phyloP scores from a whole-genome alignment of 352 stramenopile genomes.

The Pythium apleroticum region DNA sequence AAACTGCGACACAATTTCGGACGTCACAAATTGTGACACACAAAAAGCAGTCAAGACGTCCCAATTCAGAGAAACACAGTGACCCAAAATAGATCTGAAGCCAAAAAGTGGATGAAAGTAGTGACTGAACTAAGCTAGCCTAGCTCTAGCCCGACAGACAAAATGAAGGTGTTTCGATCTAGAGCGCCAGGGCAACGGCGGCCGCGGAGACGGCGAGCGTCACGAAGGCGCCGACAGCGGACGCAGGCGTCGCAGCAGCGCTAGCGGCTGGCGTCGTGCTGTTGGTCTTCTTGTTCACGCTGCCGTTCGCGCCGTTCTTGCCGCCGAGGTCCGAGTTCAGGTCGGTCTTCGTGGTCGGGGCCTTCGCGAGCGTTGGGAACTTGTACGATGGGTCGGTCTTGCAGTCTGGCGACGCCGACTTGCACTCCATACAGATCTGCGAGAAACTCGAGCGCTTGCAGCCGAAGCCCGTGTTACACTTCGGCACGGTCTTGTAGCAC shows the following conservation, averaged over 20 bases:
- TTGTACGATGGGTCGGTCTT: constrained; percentile 29
- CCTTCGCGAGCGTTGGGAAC: constrained; percentile 54
- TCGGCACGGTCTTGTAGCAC: constrained; percentile 31
- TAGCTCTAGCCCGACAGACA: not conserved
- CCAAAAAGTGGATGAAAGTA: not conserved
- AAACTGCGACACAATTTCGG: not conserved
- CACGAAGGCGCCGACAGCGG: not conserved
- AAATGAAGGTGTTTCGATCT: not conserved
- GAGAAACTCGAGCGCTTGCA: constrained; percentile 28
- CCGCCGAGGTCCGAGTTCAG: constrained; percentile 6
- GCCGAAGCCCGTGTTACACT: constrained; percentile 21
- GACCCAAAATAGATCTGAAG: not conserved
- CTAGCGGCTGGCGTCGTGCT: not conserved
- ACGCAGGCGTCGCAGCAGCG: not conserved
- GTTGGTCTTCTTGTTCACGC: not conserved
- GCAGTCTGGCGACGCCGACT: not conserved
- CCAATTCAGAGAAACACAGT: not conserved
- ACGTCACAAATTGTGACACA: not conserved
- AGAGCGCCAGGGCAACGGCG: not conserved
- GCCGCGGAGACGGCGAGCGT: not conserved
- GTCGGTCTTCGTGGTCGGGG: constrained; percentile 28
- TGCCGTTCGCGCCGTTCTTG: constrained; percentile 12
- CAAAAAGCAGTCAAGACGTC: not conserved
- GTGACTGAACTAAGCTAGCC: not conserved
- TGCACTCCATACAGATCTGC: constrained; percentile 33